phyloP scores from a whole-genome alignment of 306 rosid genomes.

The Sophora flavescens region DNA sequence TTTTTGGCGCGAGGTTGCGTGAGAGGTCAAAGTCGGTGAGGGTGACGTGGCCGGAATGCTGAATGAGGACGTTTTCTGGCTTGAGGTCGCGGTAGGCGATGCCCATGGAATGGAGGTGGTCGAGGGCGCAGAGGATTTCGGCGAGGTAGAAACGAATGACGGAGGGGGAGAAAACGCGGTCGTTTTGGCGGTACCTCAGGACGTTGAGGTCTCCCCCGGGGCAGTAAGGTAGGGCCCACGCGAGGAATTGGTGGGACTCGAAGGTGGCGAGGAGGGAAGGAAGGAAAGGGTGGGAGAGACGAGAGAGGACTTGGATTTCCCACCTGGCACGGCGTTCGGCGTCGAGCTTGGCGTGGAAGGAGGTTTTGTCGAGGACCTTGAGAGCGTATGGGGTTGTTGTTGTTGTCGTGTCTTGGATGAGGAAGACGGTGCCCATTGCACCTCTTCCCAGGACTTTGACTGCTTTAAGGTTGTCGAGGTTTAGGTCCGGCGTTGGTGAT shows the following conservation, averaged over 20 bases:
- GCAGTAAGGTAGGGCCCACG: conserved; percentile 91
- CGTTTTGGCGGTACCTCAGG: conserved; percentile 82
- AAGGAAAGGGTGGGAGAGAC: conserved; percentile 71
- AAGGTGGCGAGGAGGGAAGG: conserved; percentile 65
- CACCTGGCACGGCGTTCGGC: conserved; percentile 84
- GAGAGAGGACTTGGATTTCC: conserved; percentile 82
- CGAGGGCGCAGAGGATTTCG: conserved; percentile 82
- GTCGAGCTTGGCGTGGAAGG: conserved; percentile 64
- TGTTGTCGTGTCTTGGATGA: conserved; percentile 61
- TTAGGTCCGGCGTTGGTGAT: conserved; percentile 58
- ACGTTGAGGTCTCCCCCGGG: conserved; percentile 94
- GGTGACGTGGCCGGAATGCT: conserved; percentile 81
- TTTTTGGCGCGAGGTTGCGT: conserved; percentile 58
- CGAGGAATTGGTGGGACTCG: conserved; percentile 64
- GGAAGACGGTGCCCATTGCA: conserved; percentile 96
- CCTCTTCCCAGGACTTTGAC: conserved; percentile 84
- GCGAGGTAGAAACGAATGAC: conserved; percentile 86
- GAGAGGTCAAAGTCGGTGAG: conserved; percentile 98
- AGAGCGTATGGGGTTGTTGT: conserved; percentile 65
- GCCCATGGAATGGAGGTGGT: conserved; percentile 80
- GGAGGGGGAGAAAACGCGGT: conserved; percentile 78
- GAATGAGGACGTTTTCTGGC: conserved; percentile 93
- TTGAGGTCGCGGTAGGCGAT: conserved; percentile 91
- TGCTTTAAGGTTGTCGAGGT: conserved; percentile 64
- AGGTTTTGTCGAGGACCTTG: conserved; percentile 78